phyloP scores from a whole-genome alignment of 2,329 filamentous ascomycete species.

The Alternaria ventricosa region DNA sequence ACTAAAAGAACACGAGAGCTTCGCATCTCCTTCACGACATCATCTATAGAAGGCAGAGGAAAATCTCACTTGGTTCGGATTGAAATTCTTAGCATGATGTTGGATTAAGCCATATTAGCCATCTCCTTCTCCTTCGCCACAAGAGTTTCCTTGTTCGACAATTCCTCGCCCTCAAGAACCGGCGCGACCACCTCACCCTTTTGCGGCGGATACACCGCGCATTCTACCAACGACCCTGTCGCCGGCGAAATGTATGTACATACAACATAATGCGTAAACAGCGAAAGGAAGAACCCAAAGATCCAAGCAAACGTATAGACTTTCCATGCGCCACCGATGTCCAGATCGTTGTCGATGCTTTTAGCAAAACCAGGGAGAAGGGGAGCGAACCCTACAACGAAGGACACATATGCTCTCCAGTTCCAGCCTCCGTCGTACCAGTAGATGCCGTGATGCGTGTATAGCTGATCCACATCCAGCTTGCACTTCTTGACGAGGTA shows the following conservation, averaged over 20 bases:
- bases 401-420: slow-evolving; percentile 44
- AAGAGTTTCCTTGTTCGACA: slow-evolving; percentile 23
- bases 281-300: slow-evolving; percentile 49
- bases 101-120: slow-evolving; percentile 17
- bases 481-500: slow-evolving; percentile 46
- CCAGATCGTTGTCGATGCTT: slow-evolving; percentile 45
- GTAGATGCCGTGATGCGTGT: slow-evolving; percentile 42
- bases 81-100: background rate
- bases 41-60: background rate
- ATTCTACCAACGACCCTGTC: slow-evolving; percentile 42
- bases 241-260: slow-evolving; percentile 50
- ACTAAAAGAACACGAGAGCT: slow-evolving; percentile 17
- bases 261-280: slow-evolving; percentile 49
- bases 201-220: slow-evolving; percentile 48
- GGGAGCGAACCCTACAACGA: slow-evolving; percentile 40
- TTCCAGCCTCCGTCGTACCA: slow-evolving; percentile 44
- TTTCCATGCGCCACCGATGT: slow-evolving; percentile 52
- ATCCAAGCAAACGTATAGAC: slow-evolving; percentile 53
- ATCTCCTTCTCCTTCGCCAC: slow-evolving; percentile 38
- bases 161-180: slow-evolving; percentile 31
- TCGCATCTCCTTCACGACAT: background rate
- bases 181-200: slow-evolving; percentile 33
- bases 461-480: slow-evolving; percentile 43
- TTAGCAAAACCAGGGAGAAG: slow-evolving; percentile 51
- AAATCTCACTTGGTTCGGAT: no score